Conservation (phyloP, 768 basidiomycete species). For the Peribolospora kevripleyi region DNA sequence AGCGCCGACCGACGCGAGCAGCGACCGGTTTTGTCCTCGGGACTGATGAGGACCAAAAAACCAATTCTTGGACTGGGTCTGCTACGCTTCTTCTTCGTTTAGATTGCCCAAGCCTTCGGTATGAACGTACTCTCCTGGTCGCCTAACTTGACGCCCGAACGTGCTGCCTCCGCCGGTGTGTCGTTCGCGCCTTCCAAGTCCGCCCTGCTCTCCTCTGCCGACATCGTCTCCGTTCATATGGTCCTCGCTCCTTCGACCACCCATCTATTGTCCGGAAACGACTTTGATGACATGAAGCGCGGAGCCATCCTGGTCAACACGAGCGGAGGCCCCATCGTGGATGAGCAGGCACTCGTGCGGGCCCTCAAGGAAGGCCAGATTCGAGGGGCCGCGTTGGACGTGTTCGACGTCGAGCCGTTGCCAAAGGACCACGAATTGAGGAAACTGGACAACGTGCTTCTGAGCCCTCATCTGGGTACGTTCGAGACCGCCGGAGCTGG, state of each 20-base stretch:
- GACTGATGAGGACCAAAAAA: no score
- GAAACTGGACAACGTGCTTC: slow-evolving; percentile 29
- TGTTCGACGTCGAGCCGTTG: slow-evolving; percentile 42
- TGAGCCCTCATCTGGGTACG: slow-evolving; percentile 40
- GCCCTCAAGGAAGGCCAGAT: slow-evolving; percentile 28
- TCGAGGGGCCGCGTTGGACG: slow-evolving; percentile 39
- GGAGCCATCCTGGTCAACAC: slow-evolving; percentile 42
- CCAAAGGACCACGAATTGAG: slow-evolving; percentile 34
- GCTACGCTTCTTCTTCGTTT: not conserved
- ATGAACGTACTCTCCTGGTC: slow-evolving; percentile 43
- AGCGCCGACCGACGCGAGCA: not conserved
- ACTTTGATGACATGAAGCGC: slow-evolving; percentile 33
- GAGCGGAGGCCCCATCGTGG: slow-evolving; percentile 38
- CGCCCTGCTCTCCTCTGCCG: slow-evolving; percentile 30
- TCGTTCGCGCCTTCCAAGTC: slow-evolving; percentile 29
- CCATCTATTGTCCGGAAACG: slow-evolving; percentile 27
- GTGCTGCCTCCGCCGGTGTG: slow-evolving; percentile 31
- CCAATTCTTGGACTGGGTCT: no score
- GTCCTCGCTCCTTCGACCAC: slow-evolving; percentile 31
- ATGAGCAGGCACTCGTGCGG: slow-evolving; percentile 32
- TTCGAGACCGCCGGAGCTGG: slow-evolving; percentile 22
- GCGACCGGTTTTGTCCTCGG: not conserved
- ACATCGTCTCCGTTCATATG: slow-evolving; percentile 39
- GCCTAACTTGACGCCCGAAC: slow-evolving; percentile 35
- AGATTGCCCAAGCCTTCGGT: slow-evolving; percentile 37